These are phyloP conservation scores for Forsythia viridissima DNA, from an alignment of 257 asterid species.

Conservation along the genomic window DNA sequence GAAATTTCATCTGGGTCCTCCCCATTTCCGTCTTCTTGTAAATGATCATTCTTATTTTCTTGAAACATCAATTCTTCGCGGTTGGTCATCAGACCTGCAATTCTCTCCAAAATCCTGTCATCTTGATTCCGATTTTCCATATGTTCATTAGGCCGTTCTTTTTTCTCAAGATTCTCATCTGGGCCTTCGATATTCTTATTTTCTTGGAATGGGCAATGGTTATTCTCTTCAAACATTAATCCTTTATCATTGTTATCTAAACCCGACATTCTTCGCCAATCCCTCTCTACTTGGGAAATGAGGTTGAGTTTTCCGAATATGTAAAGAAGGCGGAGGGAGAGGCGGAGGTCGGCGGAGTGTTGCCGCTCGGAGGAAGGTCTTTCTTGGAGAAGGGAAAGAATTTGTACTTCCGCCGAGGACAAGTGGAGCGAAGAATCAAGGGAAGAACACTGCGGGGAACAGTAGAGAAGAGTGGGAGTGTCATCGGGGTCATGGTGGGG, in stretches of 20 bases:
- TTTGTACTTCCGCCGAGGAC: constrained; percentile 56
- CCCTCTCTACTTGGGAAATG: neutral
- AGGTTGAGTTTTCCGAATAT: constrained; percentile 23
- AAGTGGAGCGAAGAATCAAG: constrained; percentile 50
- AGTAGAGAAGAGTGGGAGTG: constrained; percentile 49
- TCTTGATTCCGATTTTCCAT: constrained; percentile 5
- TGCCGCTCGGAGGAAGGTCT: constrained; percentile 35
- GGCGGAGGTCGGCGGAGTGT: constrained; percentile 65
- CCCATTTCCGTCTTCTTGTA: neutral
- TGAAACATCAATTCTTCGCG: constrained; percentile 38
- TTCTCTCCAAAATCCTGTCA: constrained; percentile 39
- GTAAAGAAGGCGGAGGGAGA: constrained; percentile 65
- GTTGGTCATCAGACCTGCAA: constrained; percentile 69
- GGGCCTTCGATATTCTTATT: neutral
- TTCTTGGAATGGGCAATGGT: neutral
- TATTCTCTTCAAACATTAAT: neutral
- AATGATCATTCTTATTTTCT: neutral
- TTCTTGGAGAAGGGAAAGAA: constrained; percentile 32
- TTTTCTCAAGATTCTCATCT: neutral
- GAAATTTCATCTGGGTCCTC: neutral
- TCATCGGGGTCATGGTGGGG: constrained; percentile 16
- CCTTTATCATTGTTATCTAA: constrained; percentile 24
- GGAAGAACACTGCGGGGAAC: constrained; percentile 68
- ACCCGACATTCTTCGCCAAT: constrained; percentile 28
- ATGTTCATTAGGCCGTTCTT: neutral